Percentiles rank a stretch among this genome's conserved stretches.
Evolutionary conservation across 176 grass and related monocot species (phyloP).

Genomic region (Melocanna baccifera): DNA sequence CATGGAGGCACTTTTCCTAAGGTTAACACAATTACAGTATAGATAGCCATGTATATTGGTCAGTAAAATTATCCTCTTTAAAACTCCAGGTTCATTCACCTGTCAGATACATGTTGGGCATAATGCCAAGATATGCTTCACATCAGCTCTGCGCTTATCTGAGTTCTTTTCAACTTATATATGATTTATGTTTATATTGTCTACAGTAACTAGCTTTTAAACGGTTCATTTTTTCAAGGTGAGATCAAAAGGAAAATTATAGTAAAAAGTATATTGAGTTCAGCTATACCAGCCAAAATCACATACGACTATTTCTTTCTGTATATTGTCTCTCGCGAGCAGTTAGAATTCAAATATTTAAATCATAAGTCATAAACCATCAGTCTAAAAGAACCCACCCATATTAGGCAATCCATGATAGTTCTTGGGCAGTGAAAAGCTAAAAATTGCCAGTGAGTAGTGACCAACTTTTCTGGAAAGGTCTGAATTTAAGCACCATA

Average conservation of each 20-base stretch:
- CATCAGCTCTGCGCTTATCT: not conserved
- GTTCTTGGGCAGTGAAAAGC: not conserved
- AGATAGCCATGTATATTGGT: not conserved
- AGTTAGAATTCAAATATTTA: no score
- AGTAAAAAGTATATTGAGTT: no score
- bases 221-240: no score
- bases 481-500: not conserved
- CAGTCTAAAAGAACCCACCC: no score
- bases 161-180: no score
- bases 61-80: not conserved
- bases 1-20: not conserved
- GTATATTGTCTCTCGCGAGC: no score
- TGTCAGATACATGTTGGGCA: not conserved
- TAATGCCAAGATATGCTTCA: not conserved
- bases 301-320: no score
- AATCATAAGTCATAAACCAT: no score
- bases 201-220: no score
- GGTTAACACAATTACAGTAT: not conserved
- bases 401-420: not conserved
- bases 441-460: not conserved
- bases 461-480: slow-evolving; percentile 16
- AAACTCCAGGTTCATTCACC: not conserved
- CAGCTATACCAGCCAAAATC: no score
- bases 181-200: no score
- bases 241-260: no score